Evolutionary conservation across 306 rosid species (phyloP).

Genomic region (Prunus kanzakura): DNA sequence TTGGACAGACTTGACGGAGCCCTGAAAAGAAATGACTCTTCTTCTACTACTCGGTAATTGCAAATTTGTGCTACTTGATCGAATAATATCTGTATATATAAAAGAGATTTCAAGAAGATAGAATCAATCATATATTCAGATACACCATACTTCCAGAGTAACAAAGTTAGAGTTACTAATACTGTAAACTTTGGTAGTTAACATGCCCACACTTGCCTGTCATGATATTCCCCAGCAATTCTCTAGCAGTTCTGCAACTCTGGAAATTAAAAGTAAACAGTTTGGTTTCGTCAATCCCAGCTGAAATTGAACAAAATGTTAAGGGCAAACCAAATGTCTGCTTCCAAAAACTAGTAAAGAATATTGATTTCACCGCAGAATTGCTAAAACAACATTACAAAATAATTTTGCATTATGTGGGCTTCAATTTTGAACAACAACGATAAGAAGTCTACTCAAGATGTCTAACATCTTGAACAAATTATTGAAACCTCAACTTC

Average conservation of each 20-base stretch:
- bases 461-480: too few species aligned
- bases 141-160: not conserved
- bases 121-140: not conserved
- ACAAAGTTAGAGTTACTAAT: not conserved
- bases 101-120: not conserved
- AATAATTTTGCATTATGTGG: not conserved
- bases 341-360: not conserved
- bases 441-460: too few species aligned
- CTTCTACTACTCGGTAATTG: constrained; percentile 30
- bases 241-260: constrained; percentile 38
- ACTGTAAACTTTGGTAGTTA: not conserved
- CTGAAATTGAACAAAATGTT: not conserved
- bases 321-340: not conserved
- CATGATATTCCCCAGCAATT: constrained; percentile 33
- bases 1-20: constrained; percentile 45
- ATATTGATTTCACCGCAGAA: too few species aligned
- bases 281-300: not conserved
- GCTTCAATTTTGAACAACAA: not conserved
- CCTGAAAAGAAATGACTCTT: constrained; percentile 34
- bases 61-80: constrained; percentile 32
- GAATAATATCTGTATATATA: constrained; percentile 34
- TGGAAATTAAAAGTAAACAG: constrained; percentile 24
- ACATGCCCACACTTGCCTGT: constrained; percentile 45
- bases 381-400: not conserved
- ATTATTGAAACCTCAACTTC: not conserved